Evolutionary conservation across 1,284 basidiomycete species (phyloP), one percentile per base, ranked within the genome.

Genomic region (Ceratobasidium sp.): DNA sequence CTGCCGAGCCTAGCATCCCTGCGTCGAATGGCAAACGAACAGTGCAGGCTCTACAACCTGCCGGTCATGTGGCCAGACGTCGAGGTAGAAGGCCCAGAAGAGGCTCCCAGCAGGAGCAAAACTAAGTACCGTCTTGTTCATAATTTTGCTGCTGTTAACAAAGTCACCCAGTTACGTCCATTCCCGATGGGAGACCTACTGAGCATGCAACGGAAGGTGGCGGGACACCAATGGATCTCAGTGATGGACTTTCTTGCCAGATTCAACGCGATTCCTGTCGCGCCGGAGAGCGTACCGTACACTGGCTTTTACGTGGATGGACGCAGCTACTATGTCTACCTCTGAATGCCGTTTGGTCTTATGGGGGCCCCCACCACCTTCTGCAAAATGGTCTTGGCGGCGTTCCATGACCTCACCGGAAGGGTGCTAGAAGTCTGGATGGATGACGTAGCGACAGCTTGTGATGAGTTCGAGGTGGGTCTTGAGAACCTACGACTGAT

Each of bases 261-360:
- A 3, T 75, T 73, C 61, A 71, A 74, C 46, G 60, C 69, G 3
- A 53, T 72, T 43, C 60, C 53, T 18, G 50, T 75, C 16, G 60
- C 23, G 9, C n/a, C 14, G 10, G 59, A 72, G 18, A 65, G 58
- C 30, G 32, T 58, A 1, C 69, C 69, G 6, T 75, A 74, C 41
- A 65, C 65, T 3, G 70, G 58, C 12, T 75, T 75, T 30, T 61
- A 70, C 28, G 61, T 75, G 12, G 59, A 73, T n/a, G 67, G 74
- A 10, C 18, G 30, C n/a, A n/a, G n/a, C n/a, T n/a, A n/a, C n/a
- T n/a, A n/a, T n/a, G n/a, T n/a, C n/a, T n/a, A n/a, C n/a, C n/a
- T n/a, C n/a, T n/a, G n/a, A n/a, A 64, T 75, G 72, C 74, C 67
- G 16, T 61, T 71, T 45, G 72, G 74, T n/a, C 50, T 61, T 6